Base-by-base conservation (phyloP, 2,329 filamentous ascomycete genomes). In the Emergomyces orientalis region DNA sequence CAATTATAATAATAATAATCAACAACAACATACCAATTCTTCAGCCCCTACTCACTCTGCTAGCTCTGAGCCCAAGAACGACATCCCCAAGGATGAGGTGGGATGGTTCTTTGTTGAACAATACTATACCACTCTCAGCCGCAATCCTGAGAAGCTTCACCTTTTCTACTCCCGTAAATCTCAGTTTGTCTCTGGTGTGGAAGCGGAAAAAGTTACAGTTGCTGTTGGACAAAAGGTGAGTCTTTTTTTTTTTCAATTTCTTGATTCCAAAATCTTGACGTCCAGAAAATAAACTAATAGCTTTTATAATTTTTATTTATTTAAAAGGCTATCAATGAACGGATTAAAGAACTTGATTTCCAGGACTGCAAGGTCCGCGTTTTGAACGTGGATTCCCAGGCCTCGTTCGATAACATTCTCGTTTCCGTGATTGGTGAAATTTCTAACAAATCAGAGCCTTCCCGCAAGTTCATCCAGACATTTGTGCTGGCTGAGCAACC, bases 51-150 rank as follows among this genome's bases (percentile, higher is more conserved):
- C 74, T 47, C 76, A 76, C 65, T 72, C 71, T 59, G 71, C 69
- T 27, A n/a, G 45, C 61, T 71, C 68, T 62, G 75, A 77, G 59
- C 68, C 73, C 67, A 78, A 78, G 69, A 74, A 71, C 67, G 74
- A 74, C 64, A 83, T 85, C 66, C 81, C 80, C 71, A 97, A 96
- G 81, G 91, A 96, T 76, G 91, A 97, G 80, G 91, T 99, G 69
- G 94, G 91, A 77, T 99, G 94, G 94, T 97, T 93, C 81, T 99
- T 99, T 71, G 94, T 99, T 64, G 92, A 97, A 84, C 91, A 96
- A 78, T 99, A 97, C 83, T 99, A 99, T 80, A 97, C 90, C 70
- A 99, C 91, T 66, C 81, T 99, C 73, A 97, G 92, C 86, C 92
- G 93, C 79, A 89, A 82, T 68, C 92, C 94, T 27, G 91, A 96